Evolutionary conservation across 1,139 yeast genomes (phyloP).

Genomic region (Debaryomyces sp.): DNA sequence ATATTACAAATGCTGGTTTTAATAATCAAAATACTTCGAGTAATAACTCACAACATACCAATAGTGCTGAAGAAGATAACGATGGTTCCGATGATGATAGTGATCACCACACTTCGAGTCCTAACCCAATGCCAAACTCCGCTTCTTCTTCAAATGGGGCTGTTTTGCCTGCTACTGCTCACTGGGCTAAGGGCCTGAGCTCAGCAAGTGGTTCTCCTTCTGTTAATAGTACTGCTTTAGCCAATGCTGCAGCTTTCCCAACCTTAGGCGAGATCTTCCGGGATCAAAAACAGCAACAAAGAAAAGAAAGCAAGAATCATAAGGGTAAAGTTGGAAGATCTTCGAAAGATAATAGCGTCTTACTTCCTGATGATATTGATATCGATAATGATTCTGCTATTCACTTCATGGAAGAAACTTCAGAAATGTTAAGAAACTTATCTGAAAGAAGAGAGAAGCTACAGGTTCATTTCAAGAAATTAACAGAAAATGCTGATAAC

Average conservation of each 20-base stretch:
- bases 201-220: conserved; percentile 38
- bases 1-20: conserved; percentile 6
- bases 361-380: conserved; percentile 43
- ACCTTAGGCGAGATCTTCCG: conserved; percentile 67
- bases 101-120: conserved; percentile 12
- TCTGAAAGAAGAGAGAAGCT: conserved; percentile 35
- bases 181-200: conserved; percentile 51
- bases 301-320: conserved; percentile 28
- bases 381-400: conserved; percentile 41
- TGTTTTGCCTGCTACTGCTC: conserved; percentile 59
- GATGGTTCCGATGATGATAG: conserved; percentile 22
- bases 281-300: conserved; percentile 39
- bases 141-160: conserved; percentile 24
- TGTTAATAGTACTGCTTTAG: conserved; percentile 40
- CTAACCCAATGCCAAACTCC: conserved; percentile 3
- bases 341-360: conserved; percentile 26
- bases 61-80: conserved; percentile 20
- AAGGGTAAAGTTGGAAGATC: conserved; percentile 29
- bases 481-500: conserved; percentile 18
- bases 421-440: conserved; percentile 35
- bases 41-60: conserved; percentile 10
- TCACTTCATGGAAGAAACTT: conserved; percentile 39
- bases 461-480: conserved; percentile 34
- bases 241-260: conserved; percentile 68
- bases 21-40: conserved; percentile 9